These are phyloP conservation scores for Flagelloscypha sp. DNA, from an alignment of 768 basidiomycete species.

Conservation along the genomic window DNA sequence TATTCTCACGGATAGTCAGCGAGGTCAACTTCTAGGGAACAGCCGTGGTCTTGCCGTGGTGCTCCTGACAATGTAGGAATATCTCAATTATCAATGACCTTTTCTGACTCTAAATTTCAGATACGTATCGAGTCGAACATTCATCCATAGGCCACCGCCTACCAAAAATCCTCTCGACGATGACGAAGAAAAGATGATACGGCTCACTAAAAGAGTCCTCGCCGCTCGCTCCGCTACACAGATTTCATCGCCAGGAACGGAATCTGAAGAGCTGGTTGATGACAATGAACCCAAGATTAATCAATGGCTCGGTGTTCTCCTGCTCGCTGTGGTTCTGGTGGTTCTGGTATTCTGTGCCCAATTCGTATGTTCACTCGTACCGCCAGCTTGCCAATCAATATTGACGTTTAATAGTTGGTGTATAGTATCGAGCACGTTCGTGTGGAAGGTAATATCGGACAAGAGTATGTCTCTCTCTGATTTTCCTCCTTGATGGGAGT, in stretches of 20 bases:
- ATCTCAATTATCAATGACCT: background rate
- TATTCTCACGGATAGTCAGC: constrained; percentile 19
- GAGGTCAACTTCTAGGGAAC: constrained; percentile 29
- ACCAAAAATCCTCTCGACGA: constrained; percentile 35
- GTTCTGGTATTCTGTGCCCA: constrained; percentile 36
- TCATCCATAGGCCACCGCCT: constrained; percentile 32
- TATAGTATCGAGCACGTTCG: constrained; percentile 31
- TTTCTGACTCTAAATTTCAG: background rate
- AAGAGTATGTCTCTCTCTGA: constrained; percentile 24
- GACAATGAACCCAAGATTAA: constrained; percentile 24
- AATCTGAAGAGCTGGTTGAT: constrained; percentile 10
- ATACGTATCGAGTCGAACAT: constrained; percentile 4
- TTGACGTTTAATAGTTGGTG: constrained; percentile 24
- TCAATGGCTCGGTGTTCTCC: constrained; percentile 28
- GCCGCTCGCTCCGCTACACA: no score
- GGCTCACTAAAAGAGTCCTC: no score
- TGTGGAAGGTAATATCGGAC: constrained; percentile 18
- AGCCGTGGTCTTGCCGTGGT: constrained; percentile 37
- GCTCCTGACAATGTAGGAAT: constrained; percentile 28
- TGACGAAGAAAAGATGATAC: no score
- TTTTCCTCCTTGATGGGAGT: background rate
- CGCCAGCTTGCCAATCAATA: background rate
- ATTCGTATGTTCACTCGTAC: constrained; percentile 23
- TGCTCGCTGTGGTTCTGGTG: constrained; percentile 25
- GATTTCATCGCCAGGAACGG: constrained; percentile 19